Conservation (phyloP, 2,329 filamentous ascomycete species). For the Phoma sp. region DNA sequence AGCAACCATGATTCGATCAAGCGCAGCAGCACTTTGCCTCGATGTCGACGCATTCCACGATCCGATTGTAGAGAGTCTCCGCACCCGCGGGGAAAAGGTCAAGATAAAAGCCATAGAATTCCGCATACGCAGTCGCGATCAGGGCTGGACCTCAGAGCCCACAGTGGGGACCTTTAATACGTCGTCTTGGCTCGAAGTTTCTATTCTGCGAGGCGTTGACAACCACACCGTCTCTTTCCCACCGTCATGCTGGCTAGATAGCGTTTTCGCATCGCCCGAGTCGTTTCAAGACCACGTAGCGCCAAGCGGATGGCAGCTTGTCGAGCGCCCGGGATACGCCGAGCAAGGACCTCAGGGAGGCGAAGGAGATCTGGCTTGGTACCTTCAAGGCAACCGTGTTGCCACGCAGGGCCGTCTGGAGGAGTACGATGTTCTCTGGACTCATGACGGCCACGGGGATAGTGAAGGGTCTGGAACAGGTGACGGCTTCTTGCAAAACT, state of each 20-base stretch:
- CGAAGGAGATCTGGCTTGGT: constrained; percentile 38
- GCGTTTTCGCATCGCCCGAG: not conserved
- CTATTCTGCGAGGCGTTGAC: constrained; percentile 31
- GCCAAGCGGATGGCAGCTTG: constrained; percentile 24
- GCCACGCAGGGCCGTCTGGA: constrained; percentile 9
- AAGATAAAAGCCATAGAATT: constrained; percentile 36
- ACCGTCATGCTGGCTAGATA: constrained; percentile 6
- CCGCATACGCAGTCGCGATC: constrained; percentile 33
- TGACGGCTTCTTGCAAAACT: constrained; percentile 32
- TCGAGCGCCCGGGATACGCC: constrained; percentile 24
- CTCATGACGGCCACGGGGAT: constrained; percentile 11
- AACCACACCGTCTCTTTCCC: constrained; percentile 8
- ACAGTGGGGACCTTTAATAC: constrained; percentile 35
- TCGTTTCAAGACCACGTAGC: constrained; percentile 5
- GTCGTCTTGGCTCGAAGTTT: constrained; percentile 43
- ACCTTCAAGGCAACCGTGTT: constrained; percentile 42
- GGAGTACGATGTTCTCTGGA: constrained; percentile 33
- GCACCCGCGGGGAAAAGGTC: constrained; percentile 18
- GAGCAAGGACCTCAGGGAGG: constrained; percentile 31
- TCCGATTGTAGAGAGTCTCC: constrained; percentile 7
- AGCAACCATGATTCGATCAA: constrained; percentile 3
- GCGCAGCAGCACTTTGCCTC: constrained; percentile 26
- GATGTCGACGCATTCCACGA: constrained; percentile 21
- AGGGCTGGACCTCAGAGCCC: constrained; percentile 42
- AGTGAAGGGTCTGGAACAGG: constrained; percentile 37